Conservation (phyloP, 1,284 basidiomycete species). For the Ganoderma lingzhi region DNA sequence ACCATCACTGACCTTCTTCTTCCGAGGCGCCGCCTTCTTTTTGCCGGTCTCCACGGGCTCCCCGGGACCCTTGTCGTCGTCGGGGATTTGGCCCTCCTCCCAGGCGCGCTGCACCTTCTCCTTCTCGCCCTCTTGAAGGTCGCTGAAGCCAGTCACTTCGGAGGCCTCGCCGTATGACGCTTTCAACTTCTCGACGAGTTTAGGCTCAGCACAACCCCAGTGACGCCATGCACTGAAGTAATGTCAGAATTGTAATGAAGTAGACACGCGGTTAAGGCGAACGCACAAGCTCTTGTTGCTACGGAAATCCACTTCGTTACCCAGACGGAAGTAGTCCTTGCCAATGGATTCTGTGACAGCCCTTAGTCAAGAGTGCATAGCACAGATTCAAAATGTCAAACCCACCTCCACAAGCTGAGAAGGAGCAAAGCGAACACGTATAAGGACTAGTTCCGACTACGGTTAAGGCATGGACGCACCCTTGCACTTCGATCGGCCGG, state of each 20-base stretch:
- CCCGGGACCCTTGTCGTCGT: constrained; percentile 63
- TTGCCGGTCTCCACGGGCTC: constrained; percentile 40
- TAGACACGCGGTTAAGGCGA: neutral
- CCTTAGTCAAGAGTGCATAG: constrained; percentile 15
- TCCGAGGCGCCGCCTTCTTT: constrained; percentile 42
- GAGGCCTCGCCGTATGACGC: constrained; percentile 61
- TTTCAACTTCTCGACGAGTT: constrained; percentile 76
- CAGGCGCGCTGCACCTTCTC: constrained; percentile 73
- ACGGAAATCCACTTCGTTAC: constrained; percentile 76
- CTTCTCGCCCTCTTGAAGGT: constrained; percentile 70
- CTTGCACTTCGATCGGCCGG: constrained; percentile 42
- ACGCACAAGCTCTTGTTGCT: constrained; percentile 76
- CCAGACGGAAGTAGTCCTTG: constrained; percentile 80
- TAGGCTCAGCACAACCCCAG: constrained; percentile 80
- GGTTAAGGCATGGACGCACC: constrained; percentile 27
- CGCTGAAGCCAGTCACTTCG: constrained; percentile 76
- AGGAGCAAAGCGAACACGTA: neutral
- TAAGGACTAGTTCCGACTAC: neutral
- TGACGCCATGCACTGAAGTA: constrained; percentile 73
- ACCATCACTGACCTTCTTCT: constrained; percentile 45
- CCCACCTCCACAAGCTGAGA: constrained; percentile 61
- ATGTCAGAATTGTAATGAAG: constrained; percentile 15
- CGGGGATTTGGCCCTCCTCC: constrained; percentile 78
- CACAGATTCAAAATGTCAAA: constrained; percentile 34
- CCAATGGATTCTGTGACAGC: constrained; percentile 51